Evolutionary conservation across 306 rosid species (phyloP), one percentile per base, ranked within the genome.

Genomic region (Vigna reflexopilosa): DNA sequence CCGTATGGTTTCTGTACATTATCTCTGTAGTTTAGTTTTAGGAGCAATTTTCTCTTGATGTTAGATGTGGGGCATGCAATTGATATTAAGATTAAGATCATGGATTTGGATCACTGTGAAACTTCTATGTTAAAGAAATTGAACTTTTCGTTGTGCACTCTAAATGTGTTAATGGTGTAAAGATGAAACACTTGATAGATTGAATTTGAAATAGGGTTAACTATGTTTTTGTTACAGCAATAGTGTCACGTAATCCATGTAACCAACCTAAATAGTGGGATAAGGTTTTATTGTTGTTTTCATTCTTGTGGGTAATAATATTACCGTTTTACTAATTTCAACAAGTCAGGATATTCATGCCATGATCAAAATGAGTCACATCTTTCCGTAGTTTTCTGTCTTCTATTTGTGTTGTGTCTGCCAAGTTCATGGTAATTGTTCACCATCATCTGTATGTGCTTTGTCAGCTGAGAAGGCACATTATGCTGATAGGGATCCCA

Each of bases 401-500:
- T 64, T 80, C 20, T 62, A 47, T 64, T 68, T 49, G 15, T 54
- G 61, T 67, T 56, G 15, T 54, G 61, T 67, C 56, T n/a, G 42
- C 49, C 56, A 63, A 56, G 69, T 70, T 82, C 13, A 26, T 55
- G 13, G 19, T 8, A 32, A 62, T 71, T 65, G 61, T 77, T 66
- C 75, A 52, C 58, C 30, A 15, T 67, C 19, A 17, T 75, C 58
- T 58, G 16, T 30, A 72, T 70, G 71, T 80, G 48, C 48, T 64
- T 74, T 90, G 67, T 71, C 95, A 95, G 98, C 95, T 78, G 98
- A 94, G 93, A 95, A 95, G 89, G 97, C 95, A 71, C 89, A 64
- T 70, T 95, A 95, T 79, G 98, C 98, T 42, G 87, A 85, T 67
- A 89, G 98, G 85, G 98, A 95, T 80, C 98, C 98, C 56, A 83